A percentile compares a stretch with the other conserved stretches of the same genome.
These are phyloP conservation scores for Peronospora destructor DNA, from an alignment of 352 stramenopile species.

Conservation along the genomic window DNA sequence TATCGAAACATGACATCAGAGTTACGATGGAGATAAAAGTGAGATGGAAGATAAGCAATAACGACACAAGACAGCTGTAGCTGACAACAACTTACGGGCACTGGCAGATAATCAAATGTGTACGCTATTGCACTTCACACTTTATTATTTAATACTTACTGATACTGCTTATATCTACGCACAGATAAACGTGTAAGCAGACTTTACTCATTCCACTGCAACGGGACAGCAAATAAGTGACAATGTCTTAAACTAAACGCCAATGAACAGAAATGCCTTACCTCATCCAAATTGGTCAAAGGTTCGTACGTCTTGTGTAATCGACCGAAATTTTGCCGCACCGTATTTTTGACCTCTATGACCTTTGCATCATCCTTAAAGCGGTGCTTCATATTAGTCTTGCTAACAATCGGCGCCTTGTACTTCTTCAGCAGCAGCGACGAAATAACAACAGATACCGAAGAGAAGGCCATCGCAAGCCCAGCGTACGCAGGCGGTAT, in stretches of 20 bases:
- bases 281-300: constrained; percentile 52
- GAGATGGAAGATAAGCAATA: constrained; percentile 57
- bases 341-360: constrained; percentile 68
- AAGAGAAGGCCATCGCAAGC: constrained; percentile 93
- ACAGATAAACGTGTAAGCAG: neutral
- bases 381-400: constrained; percentile 23
- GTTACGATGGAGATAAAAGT: constrained; percentile 8
- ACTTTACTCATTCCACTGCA: constrained; percentile 24
- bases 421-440: constrained; percentile 91
- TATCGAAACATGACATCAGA: too few species aligned
- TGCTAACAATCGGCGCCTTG: constrained; percentile 46
- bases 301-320: constrained; percentile 7
- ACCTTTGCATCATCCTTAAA: constrained; percentile 66
- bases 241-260: neutral
- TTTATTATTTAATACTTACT: constrained; percentile 15
- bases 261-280: constrained; percentile 4
- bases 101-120: too few species aligned
- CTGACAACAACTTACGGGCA: too few species aligned
- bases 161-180: constrained; percentile 1
- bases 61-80: constrained; percentile 42
- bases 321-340: constrained; percentile 41
- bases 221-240: constrained; percentile 4
- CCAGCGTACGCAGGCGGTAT: constrained; percentile 94
- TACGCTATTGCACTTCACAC: too few species aligned
- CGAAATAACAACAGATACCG: constrained; percentile 92